These are phyloP conservation scores for Alternaria metachromatica DNA, from an alignment of 2,329 filamentous ascomycete genomes.

Conservation along the genomic window DNA sequence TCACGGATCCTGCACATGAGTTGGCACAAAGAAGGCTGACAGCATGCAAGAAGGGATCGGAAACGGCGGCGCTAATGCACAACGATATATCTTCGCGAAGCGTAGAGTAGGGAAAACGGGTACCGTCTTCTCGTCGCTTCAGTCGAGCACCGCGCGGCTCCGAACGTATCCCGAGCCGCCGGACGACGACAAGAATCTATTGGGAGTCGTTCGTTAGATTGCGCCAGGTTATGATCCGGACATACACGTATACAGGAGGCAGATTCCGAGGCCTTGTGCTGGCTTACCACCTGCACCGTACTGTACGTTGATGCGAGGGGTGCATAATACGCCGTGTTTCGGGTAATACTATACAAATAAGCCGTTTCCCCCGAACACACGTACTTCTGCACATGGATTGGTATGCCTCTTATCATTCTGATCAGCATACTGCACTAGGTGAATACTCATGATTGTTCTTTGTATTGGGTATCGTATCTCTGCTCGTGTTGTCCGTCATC, in stretches of 20 bases:
- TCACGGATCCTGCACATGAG: not conserved
- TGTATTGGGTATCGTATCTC: constrained; percentile 12
- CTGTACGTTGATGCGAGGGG: not conserved
- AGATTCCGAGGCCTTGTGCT: not conserved
- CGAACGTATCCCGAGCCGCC: not conserved
- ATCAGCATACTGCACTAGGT: not conserved
- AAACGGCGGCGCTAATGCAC: not conserved
- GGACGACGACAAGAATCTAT: not conserved
- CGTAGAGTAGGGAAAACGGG: not conserved
- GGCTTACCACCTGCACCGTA: not conserved
- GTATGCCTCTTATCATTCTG: not conserved
- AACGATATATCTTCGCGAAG: not conserved
- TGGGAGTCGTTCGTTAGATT: not conserved
- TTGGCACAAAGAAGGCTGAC: not conserved
- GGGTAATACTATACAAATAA: not conserved
- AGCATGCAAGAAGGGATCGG: not conserved
- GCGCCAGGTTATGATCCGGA: not conserved
- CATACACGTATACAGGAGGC: not conserved
- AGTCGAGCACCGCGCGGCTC: not conserved
- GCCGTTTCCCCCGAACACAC: not conserved
- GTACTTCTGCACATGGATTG: not conserved
- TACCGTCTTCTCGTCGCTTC: not conserved
- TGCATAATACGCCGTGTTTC: not conserved
- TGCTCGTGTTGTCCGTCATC: not conserved
- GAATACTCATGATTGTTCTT: not conserved